These are phyloP conservation scores for Cyberlindnera amylophila DNA, from an alignment of 805 yeast genomes.

Conservation along the genomic window DNA sequence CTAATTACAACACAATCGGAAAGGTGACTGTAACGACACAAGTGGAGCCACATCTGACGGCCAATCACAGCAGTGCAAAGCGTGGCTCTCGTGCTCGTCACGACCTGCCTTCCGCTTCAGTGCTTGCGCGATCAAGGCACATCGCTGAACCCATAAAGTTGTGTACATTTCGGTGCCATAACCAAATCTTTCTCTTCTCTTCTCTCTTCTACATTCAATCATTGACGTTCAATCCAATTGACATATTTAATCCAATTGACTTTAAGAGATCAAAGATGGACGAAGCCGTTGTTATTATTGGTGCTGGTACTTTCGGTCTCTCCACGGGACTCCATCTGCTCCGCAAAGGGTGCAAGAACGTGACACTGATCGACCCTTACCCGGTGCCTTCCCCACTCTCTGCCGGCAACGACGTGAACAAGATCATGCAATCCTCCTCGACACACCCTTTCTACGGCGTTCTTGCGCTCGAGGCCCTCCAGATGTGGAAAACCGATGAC, in stretches of 20 bases:
- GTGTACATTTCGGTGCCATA: too few species aligned
- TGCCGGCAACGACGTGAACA: slow-evolving; percentile 42
- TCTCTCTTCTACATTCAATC: too few species aligned
- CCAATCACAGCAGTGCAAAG: not conserved
- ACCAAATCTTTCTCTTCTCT: too few species aligned
- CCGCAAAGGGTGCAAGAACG: slow-evolving; percentile 30
- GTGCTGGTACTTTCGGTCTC: slow-evolving; percentile 43
- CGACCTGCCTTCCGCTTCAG: too few species aligned
- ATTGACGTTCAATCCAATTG: too few species aligned
- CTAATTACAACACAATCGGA: too few species aligned
- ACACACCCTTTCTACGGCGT: slow-evolving; percentile 22
- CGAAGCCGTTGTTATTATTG: slow-evolving; percentile 30
- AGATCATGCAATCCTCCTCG: slow-evolving; percentile 31
- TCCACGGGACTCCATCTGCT: slow-evolving; percentile 38
- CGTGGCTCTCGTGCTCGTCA: too few species aligned
- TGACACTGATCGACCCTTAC: slow-evolving; percentile 32
- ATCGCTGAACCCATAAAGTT: too few species aligned
- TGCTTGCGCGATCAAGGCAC: too few species aligned
- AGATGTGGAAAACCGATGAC: slow-evolving; percentile 32
- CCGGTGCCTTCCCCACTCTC: slow-evolving; percentile 35
- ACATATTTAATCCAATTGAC: too few species aligned
- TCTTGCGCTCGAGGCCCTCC: slow-evolving; percentile 33
- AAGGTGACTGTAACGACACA: not conserved
- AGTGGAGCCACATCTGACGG: not conserved
- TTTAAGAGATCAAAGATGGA: too few species aligned